Base-by-base conservation (phyloP, 331 rosid genomes). In the Stylosanthes scabra region DNA sequence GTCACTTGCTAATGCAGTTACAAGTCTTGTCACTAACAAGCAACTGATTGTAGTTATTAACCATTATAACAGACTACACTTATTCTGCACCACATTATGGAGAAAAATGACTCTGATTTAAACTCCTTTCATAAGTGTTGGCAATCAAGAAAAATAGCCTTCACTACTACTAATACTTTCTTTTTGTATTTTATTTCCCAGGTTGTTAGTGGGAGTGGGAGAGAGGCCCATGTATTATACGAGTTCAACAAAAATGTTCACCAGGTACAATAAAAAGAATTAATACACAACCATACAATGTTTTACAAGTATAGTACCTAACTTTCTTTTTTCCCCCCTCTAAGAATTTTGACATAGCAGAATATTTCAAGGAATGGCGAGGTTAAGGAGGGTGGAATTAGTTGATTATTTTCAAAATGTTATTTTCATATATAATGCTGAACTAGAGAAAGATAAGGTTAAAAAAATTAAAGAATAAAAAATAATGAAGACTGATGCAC, bases 401-500 rank as follows among this genome's bases (percentile, higher is more conserved):
- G n/a, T 42, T 39, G 40, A 4, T 54, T 50, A 45, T 34, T 13
- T 67, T 10, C 37, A 31, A 40, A 37, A 47, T 7, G 10, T 62
- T n/a, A n/a, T n/a, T n/a, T n/a, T 63, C 52, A 31, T 1, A 28
- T 42, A 70, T 49, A 73, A 72, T 72, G 68, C 46, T 39, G 59
- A 55, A 58, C 25, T 20, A 1, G 9, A 49, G 59, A 20, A 28
- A 34, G 64, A 49, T 44, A 7, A 27, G 12, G 7, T 3, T 3
- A 42, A 47, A 72, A 42, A 50, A 13, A 13, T n/a, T n/a, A 14
- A 13, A 34, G 39, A 34, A 34, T 34, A 72, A 42, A 34, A 50
- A 13, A 16, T n/a, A 20, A 14, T 7, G 20, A 55, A 59, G 7
- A 60, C 3, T n/a, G 14, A 31, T 16, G 3, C 50, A 34, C 6